Evolutionary conservation across 371 early-diverging fungal genomes (phyloP), one percentile per base, ranked within the genome.

Genomic region (Basidiobolus heterosporus): DNA sequence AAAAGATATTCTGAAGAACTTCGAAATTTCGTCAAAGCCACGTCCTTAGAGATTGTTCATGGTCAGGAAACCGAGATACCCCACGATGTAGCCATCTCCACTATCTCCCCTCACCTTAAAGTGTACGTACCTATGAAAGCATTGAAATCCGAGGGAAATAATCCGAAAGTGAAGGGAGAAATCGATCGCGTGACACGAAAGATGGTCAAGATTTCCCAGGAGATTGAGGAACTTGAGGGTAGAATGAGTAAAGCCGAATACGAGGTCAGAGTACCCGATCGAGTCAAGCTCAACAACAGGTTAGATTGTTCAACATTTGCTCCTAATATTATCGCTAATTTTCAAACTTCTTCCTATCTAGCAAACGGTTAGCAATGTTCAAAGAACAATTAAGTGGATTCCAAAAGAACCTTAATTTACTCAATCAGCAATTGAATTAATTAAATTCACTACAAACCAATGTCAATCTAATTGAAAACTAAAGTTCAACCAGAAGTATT

Each of bases 81-180:
- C 38, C 13, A 36, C 18, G 19, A 41, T 9, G 62, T 52, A 41
- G 64, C 61, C 8, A 52, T 57, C 3, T 65, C 61, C 38, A 55
- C 52, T 14, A 56, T 69, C 23, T 38, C 61, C 37, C 51, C 64
- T 6, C 49, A 58, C 7, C 46, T 73, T 15, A 65, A 68, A 48
- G 66, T 73, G 18, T 50, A 60, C 41, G 62, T 70, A 6, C 74
- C 73, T n/a, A 57, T 63, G n/a, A 45, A 56, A 14, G 59, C 67
- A 9, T 65, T 65, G 40, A 41, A 38, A 37, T 9, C 40, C 15
- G 45, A 21, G 21, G 22, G 17, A 11, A 41, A 20, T 13, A 15
- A 19, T 9, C 40, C 36, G 16, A 44, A 51, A n/a, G 39, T 37
- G 11, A 15, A 47, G 22, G 14, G 49, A 16, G 49, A 41, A 14